Conservation (phyloP, 2,329 filamentous ascomycete genomes). For the Aspergillus fischeri region DNA sequence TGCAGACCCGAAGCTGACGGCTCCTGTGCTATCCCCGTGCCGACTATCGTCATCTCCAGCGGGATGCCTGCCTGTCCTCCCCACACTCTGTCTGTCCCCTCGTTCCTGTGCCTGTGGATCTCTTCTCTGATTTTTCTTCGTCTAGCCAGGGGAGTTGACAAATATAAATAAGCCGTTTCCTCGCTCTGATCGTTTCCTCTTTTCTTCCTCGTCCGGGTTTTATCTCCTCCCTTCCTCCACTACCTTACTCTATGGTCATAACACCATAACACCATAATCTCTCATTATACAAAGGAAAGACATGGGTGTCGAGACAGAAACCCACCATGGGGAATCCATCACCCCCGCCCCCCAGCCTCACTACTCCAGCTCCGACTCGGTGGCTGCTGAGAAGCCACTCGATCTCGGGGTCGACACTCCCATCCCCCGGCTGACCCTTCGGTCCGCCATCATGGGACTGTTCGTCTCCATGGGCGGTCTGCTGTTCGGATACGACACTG, state of each 20-base stretch:
- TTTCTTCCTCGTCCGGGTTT: neutral
- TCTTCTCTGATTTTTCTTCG: neutral
- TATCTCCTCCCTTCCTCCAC: neutral
- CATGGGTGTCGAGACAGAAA: slow-evolving; percentile 28
- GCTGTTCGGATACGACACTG: slow-evolving; percentile 41
- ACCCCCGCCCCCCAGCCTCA: slow-evolving; percentile 20
- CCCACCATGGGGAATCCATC: slow-evolving; percentile 30
- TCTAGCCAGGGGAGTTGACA: too few species aligned
- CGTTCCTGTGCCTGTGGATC: neutral
- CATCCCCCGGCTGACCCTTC: slow-evolving; percentile 33
- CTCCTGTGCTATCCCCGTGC: neutral
- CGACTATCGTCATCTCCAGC: neutral
- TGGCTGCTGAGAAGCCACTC: slow-evolving; percentile 22
- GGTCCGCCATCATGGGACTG: slow-evolving; percentile 27
- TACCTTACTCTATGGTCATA: too few species aligned
- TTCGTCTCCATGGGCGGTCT: slow-evolving; percentile 45
- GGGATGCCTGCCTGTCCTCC: neutral
- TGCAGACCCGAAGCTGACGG: neutral
- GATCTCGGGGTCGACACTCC: slow-evolving; percentile 25
- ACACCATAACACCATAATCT: too few species aligned
- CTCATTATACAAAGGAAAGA: neutral
- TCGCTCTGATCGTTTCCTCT: neutral
- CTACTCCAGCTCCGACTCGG: slow-evolving; percentile 22
- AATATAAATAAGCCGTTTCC: neutral
- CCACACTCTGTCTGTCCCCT: neutral